Percentiles rank a stretch among this genome's conserved stretches.
These are phyloP conservation scores for Ogataea henricii DNA, from an alignment of 805 yeast genomes.

Conservation along the genomic window DNA sequence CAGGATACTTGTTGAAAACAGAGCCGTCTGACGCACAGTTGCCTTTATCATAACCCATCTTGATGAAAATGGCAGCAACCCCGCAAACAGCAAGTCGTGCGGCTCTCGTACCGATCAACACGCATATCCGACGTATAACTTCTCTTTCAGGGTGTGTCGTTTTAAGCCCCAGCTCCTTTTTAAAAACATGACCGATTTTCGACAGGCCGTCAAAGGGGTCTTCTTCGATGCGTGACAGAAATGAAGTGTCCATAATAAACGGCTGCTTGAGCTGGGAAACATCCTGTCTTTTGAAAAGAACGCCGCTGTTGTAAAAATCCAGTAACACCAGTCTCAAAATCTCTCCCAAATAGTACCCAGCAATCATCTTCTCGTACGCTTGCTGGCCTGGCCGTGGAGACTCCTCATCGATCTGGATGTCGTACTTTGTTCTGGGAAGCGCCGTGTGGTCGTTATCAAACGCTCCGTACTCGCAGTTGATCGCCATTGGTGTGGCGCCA, in stretches of 20 bases:
- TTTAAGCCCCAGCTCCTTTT: slow-evolving; percentile 54
- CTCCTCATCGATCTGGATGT: slow-evolving; percentile 72
- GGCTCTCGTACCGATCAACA: slow-evolving; percentile 87
- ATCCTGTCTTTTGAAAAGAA: slow-evolving; percentile 73
- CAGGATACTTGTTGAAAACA: slow-evolving; percentile 91
- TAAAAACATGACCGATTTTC: slow-evolving; percentile 71
- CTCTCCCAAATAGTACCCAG: slow-evolving; percentile 96
- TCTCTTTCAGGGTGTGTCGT: slow-evolving; percentile 80
- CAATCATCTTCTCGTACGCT: slow-evolving; percentile 93
- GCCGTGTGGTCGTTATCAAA: slow-evolving; percentile 86
- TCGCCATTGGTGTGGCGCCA: slow-evolving; percentile 78
- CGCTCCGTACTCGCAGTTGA: slow-evolving; percentile 98
- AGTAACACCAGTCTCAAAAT: slow-evolving; percentile 76
- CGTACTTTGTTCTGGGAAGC: slow-evolving; percentile 90
- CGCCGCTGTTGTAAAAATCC: slow-evolving; percentile 66
- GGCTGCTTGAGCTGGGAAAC: slow-evolving; percentile 58
- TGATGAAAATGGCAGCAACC: slow-evolving; percentile 88
- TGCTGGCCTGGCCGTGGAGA: slow-evolving; percentile 98
- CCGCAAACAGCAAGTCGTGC: slow-evolving; percentile 94
- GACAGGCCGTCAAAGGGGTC: slow-evolving; percentile 84
- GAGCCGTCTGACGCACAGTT: slow-evolving; percentile 98
- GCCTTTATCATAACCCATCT: slow-evolving; percentile 74
- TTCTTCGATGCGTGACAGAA: slow-evolving; percentile 83
- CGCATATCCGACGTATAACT: slow-evolving; percentile 79
- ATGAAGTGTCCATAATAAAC: slow-evolving; percentile 85